Percentiles rank a stretch among this genome's conserved stretches.
Conservation (phyloP, 1,139 yeast genomes). For the Geotrichum europaeum region DNA sequence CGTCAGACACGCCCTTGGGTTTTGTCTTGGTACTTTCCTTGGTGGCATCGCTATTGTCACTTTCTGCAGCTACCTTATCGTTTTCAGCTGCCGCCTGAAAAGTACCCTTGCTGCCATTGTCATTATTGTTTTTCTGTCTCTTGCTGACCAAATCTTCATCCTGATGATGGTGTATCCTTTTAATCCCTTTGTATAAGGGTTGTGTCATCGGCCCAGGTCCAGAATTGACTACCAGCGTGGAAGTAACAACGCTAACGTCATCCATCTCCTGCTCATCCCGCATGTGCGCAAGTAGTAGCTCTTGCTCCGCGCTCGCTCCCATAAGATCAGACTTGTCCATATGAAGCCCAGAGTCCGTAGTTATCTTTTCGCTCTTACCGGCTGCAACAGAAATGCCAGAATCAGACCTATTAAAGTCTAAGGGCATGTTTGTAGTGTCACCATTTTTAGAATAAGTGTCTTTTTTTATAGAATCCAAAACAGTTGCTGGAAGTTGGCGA, state of each 20-base stretch:
- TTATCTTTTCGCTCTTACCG: background rate
- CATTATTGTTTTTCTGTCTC: background rate
- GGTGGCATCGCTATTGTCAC: background rate
- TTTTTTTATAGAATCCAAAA: background rate
- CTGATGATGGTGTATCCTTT: background rate
- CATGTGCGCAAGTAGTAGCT: conserved; percentile 17
- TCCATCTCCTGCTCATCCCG: conserved; percentile 17
- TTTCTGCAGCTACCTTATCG: background rate
- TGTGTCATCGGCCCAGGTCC: conserved; percentile 6
- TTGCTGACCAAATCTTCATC: background rate
- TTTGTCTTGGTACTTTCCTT: background rate
- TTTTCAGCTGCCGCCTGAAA: background rate
- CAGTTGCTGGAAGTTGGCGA: background rate
- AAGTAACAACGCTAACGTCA: conserved; percentile 17
- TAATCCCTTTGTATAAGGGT: conserved; percentile 3
- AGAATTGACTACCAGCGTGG: conserved; percentile 1
- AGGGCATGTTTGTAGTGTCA: background rate
- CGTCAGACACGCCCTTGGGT: background rate
- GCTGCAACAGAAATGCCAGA: background rate
- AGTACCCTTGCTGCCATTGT: background rate
- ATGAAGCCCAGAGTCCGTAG: background rate
- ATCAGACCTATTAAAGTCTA: background rate
- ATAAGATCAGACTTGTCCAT: background rate
- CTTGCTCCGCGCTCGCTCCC: conserved; percentile 11
- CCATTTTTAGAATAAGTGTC: background rate